A percentile compares a stretch with the other conserved stretches of the same genome.
These are phyloP conservation scores for Candida wancherniae DNA, from an alignment of 805 yeast species.

Conservation along the genomic window DNA sequence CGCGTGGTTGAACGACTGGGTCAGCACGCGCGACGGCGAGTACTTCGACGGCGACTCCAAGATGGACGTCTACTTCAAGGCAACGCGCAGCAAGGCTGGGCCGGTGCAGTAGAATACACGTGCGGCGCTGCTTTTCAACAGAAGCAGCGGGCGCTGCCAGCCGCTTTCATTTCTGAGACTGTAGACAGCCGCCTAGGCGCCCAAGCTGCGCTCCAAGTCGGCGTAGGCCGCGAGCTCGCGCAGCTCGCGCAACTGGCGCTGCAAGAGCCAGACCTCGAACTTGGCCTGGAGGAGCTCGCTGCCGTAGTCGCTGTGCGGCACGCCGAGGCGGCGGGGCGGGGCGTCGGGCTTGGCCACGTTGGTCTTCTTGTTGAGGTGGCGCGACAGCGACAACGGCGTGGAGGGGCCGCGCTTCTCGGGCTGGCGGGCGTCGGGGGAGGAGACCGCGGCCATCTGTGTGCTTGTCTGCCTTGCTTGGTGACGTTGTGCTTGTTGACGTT, in stretches of 20 bases:
- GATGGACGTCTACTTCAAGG: slow-evolving; percentile 46
- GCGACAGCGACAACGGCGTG: slow-evolving; percentile 32
- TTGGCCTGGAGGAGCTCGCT: slow-evolving; percentile 20
- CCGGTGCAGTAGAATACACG: too few relatives aligned
- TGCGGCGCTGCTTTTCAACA: too few relatives aligned
- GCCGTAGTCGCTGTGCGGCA: slow-evolving; percentile 5
- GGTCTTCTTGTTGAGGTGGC: slow-evolving; percentile 19
- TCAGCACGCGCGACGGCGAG: slow-evolving; percentile 34
- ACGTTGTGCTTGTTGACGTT: too few relatives aligned
- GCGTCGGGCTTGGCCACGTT: slow-evolving; percentile 8
- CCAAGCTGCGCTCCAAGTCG: slow-evolving; percentile 25
- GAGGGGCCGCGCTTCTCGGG: slow-evolving; percentile 29
- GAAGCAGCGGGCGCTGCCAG: too few relatives aligned
- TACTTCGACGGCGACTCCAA: slow-evolving; percentile 41
- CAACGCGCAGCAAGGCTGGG: slow-evolving; percentile 41
- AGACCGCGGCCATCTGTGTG: too few relatives aligned
- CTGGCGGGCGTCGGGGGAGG: too few relatives aligned
- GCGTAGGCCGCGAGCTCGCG: slow-evolving; percentile 25
- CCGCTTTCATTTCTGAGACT: too few relatives aligned
- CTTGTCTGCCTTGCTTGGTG: too few relatives aligned
- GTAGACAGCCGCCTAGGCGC: too few relatives aligned
- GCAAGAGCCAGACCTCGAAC: slow-evolving; percentile 30
- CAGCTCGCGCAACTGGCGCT: slow-evolving; percentile 19
- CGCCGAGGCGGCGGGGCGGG: slow-evolving; percentile 2
- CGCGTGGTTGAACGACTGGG: slow-evolving; percentile 54